Conservation (phyloP, 2,329 filamentous ascomycete species). For the Penicillium hordei region DNA sequence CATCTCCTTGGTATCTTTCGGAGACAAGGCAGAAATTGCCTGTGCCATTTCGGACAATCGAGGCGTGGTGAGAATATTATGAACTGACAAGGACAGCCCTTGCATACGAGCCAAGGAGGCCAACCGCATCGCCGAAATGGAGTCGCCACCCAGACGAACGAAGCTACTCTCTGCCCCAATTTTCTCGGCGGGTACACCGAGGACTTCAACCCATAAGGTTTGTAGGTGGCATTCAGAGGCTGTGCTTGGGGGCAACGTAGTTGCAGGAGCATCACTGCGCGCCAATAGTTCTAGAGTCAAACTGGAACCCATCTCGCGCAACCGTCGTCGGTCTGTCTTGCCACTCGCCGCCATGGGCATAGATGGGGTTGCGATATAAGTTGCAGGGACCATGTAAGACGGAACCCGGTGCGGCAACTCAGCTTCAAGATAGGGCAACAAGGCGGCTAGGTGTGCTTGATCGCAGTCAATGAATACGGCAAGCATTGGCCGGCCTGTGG, state of each 20-base stretch:
- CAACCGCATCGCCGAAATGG: neutral
- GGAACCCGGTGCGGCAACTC: neutral
- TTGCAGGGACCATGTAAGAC: neutral
- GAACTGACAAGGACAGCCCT: neutral
- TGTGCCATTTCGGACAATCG: neutral
- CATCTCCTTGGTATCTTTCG: neutral
- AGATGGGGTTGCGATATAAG: neutral
- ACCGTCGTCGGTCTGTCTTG: neutral
- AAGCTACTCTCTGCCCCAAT: neutral
- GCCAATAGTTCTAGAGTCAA: neutral
- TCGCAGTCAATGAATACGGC: neutral
- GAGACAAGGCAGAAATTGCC: neutral
- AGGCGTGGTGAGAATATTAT: neutral
- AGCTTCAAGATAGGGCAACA: neutral
- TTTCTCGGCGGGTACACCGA: neutral
- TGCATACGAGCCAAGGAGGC: neutral
- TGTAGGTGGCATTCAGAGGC: neutral
- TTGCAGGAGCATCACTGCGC: neutral
- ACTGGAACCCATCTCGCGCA: neutral
- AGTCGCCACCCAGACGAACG: neutral
- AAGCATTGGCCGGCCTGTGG: neutral
- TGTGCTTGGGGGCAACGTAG: neutral
- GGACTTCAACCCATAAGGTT: neutral
- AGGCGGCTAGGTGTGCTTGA: neutral
- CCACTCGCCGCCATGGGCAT: neutral